A percentile compares a stretch with the other conserved stretches of the same genome.
These are phyloP conservation scores for Fusarium siculi DNA, from an alignment of 2,329 filamentous ascomycete species.

Conservation along the genomic window DNA sequence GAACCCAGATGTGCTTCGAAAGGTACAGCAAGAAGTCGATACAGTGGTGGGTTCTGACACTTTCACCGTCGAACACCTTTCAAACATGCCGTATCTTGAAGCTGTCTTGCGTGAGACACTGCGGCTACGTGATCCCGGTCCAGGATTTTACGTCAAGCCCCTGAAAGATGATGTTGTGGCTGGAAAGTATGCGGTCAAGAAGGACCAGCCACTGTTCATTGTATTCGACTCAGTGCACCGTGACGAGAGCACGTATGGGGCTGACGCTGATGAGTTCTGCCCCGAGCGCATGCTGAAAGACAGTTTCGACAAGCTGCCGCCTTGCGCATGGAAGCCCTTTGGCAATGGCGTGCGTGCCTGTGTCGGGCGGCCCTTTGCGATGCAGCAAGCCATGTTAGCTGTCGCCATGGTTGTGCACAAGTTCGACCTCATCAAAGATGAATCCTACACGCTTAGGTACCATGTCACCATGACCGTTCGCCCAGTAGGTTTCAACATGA, in stretches of 20 bases:
- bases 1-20: constrained; percentile 66
- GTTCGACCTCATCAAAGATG: no score
- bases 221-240: background rate
- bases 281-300: no score
- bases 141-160: background rate
- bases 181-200: background rate
- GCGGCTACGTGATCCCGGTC: constrained; percentile 52
- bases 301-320: no score
- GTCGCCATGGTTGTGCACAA: no score
- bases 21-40: constrained; percentile 75
- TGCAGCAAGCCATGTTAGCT: no score
- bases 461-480: no score
- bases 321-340: no score
- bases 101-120: constrained; percentile 70
- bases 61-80: constrained; percentile 69
- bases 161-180: background rate
- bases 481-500: no score
- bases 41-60: constrained; percentile 66
- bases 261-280: background rate
- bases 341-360: no score
- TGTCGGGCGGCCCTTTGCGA: no score
- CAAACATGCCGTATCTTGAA: constrained; percentile 71
- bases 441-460: no score
- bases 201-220: background rate
- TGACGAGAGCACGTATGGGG: background rate